Conservation (phyloP, 2,329 filamentous ascomycete genomes). For the Furcasterigmium sp. region DNA sequence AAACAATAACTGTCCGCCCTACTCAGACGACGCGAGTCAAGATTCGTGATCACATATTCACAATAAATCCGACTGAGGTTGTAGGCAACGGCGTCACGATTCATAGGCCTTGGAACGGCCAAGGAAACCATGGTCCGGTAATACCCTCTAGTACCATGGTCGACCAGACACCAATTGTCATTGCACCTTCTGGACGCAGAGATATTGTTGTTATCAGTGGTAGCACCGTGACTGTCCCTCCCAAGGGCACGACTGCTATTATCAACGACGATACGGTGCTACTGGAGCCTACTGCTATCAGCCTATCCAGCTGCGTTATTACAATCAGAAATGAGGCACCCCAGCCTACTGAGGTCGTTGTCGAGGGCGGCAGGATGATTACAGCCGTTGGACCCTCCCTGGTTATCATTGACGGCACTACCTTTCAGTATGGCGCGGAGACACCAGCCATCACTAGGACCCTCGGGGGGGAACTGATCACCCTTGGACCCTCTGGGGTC, state of each 20-base stretch:
- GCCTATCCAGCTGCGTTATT: constrained; percentile 26
- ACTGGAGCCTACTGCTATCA: constrained; percentile 26
- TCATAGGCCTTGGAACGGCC: constrained; percentile 29
- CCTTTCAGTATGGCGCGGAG: constrained; percentile 37
- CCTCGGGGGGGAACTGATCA: constrained; percentile 45
- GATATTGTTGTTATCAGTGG: constrained; percentile 35
- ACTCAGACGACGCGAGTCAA: constrained; percentile 35
- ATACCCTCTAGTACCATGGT: constrained; percentile 29
- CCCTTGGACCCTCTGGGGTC: constrained; percentile 41
- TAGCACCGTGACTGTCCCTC: constrained; percentile 34
- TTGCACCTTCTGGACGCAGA: constrained; percentile 25
- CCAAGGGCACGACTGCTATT: constrained; percentile 27
- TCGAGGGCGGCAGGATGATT: constrained; percentile 42
- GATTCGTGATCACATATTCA: constrained; percentile 36
- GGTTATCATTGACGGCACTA: constrained; percentile 34
- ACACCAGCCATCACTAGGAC: constrained; percentile 27
- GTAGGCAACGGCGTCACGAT: constrained; percentile 39
- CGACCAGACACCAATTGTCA: constrained; percentile 31
- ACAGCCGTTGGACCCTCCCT: constrained; percentile 35
- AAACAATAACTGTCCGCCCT: constrained; percentile 35
- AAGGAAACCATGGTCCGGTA: constrained; percentile 2
- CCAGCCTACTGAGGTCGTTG: constrained; percentile 34
- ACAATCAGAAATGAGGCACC: constrained; percentile 24
- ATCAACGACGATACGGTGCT: constrained; percentile 26
- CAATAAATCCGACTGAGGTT: constrained; percentile 40